A percentile compares a stretch with the other conserved stretches of the same genome.
phyloP scores from a whole-genome alignment of 2,329 filamentous ascomycete species.

The Aureobasidium vineae region DNA sequence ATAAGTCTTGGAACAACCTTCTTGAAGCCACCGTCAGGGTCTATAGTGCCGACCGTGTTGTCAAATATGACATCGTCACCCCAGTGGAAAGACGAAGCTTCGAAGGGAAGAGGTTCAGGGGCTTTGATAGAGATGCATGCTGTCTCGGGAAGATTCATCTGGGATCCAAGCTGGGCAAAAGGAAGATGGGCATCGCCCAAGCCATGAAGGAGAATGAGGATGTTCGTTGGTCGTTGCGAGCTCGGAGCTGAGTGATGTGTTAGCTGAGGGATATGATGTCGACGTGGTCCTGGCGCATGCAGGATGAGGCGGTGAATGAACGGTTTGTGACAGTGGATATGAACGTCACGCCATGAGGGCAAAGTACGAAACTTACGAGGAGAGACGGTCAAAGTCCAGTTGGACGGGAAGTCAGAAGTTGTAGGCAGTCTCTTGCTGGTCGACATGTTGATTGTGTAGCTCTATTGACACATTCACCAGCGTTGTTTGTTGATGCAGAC shows the following conservation, averaged over 20 bases:
- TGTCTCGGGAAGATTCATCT: constrained; percentile 72
- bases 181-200: constrained; percentile 71
- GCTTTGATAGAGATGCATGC: constrained; percentile 72
- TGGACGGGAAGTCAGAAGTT: constrained; percentile 44
- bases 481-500: neutral
- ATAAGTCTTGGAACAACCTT: constrained; percentile 44
- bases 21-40: constrained; percentile 55
- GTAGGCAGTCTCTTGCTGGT: constrained; percentile 42
- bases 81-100: constrained; percentile 64
- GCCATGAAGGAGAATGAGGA: constrained; percentile 80
- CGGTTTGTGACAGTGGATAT: constrained; percentile 6
- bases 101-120: constrained; percentile 65
- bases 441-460: neutral
- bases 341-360: neutral
- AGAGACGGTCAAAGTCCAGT: constrained; percentile 44
- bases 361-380: constrained; percentile 42
- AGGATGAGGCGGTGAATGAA: constrained; percentile 7
- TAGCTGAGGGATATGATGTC: constrained; percentile 9
- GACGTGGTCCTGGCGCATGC: constrained; percentile 24
- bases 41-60: constrained; percentile 50
- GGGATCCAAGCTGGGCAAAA: constrained; percentile 67
- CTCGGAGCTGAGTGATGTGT: constrained; percentile 40
- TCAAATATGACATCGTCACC: constrained; percentile 60
- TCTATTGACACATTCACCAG: neutral
- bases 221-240: constrained; percentile 63